phyloP scores from a whole-genome alignment of 129 eudicot species.

The Centella asiatica region DNA sequence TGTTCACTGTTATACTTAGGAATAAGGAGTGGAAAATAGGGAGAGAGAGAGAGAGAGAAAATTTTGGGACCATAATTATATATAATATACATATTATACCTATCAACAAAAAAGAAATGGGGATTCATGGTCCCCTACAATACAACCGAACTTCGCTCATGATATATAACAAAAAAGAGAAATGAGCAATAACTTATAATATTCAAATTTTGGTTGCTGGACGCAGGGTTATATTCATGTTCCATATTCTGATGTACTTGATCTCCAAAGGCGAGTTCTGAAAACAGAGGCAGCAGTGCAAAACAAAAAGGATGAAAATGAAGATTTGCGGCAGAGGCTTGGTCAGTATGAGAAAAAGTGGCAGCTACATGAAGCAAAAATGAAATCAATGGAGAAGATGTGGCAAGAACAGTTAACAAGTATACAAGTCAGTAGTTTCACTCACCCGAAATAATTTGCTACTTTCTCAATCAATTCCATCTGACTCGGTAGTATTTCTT shows the following conservation, averaged over 20 bases:
- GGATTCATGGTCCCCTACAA: no score
- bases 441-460: not conserved
- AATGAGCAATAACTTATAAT: not conserved
- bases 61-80: no score
- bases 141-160: no score
- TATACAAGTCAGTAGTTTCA: constrained; percentile 54
- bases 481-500: not conserved
- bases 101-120: no score
- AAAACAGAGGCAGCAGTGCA: constrained; percentile 45
- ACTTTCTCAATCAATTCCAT: not conserved
- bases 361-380: constrained; percentile 44
- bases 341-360: constrained; percentile 41
- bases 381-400: constrained; percentile 52
- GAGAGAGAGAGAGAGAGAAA: no score
- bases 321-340: constrained; percentile 29
- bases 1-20: no score
- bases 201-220: not conserved
- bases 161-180: no score
- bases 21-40: no score
- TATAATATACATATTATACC: no score
- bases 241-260: constrained; percentile 24
- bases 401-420: constrained; percentile 70
- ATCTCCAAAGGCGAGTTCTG: constrained; percentile 47
- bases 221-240: constrained; percentile 32
- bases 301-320: constrained; percentile 42